Evolutionary conservation across 805 yeast species (phyloP).

Genomic region (Candida piceae): DNA sequence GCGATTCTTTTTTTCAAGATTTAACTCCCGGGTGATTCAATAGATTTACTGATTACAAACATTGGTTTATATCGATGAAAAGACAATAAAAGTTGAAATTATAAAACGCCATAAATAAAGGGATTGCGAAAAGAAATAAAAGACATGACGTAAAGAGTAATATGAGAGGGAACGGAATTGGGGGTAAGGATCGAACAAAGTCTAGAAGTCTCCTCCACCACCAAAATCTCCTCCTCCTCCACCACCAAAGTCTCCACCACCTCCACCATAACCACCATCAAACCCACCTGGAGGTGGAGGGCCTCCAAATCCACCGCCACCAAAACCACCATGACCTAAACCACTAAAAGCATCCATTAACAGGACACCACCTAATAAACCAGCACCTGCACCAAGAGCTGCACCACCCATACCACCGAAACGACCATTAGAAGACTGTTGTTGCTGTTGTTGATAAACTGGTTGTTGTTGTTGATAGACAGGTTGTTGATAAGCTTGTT

Average conservation of each 20-base stretch:
- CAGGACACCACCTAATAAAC: constrained; percentile 24
- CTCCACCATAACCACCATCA: constrained; percentile 7
- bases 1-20: too few species aligned
- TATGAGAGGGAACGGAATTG: not conserved
- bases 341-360: constrained; percentile 16
- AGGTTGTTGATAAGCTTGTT: constrained; percentile 10
- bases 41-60: too few species aligned
- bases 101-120: not conserved
- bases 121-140: not conserved
- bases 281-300: too few species aligned
- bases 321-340: constrained; percentile 8
- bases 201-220: constrained; percentile 17
- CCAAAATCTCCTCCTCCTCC: constrained; percentile 23
- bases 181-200: too few species aligned
- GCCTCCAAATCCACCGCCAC: constrained; percentile 12
- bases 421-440: constrained; percentile 14
- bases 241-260: constrained; percentile 14
- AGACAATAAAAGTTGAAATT: too few species aligned
- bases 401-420: constrained; percentile 27
- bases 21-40: too few species aligned
- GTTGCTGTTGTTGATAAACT: constrained; percentile 16
- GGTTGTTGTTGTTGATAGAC: constrained; percentile 18
- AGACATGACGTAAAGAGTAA: not conserved
- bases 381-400: constrained; percentile 31
- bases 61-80: too few species aligned